Evolutionary conservation across 2,329 filamentous ascomycete genomes (phyloP).

Genomic region (Stagonosporopsis cucurbitacearum): DNA sequence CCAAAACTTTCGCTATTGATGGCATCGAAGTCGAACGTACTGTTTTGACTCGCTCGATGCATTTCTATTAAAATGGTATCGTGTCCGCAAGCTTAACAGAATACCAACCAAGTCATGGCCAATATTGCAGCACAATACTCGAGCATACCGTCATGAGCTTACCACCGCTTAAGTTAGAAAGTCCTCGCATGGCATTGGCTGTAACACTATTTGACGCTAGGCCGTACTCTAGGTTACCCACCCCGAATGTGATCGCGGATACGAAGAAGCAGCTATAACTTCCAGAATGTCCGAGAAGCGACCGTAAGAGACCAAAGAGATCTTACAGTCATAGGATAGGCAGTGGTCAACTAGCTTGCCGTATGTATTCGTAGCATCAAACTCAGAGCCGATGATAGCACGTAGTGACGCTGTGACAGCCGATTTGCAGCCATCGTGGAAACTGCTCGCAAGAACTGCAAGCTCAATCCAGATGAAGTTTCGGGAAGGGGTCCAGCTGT

Average conservation of each 20-base stretch:
- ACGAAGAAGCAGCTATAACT: not conserved
- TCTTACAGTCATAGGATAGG: conserved; percentile 62
- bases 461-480: not conserved
- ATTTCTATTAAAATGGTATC: not conserved
- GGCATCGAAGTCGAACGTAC: not conserved
- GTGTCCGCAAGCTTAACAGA: not conserved
- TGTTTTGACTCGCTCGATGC: not conserved
- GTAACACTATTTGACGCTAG: not conserved
- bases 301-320: conserved; percentile 55
- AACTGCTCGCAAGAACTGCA: not conserved
- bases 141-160: not conserved
- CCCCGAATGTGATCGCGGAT: not conserved
- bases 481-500: not conserved
- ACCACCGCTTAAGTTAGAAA: not conserved
- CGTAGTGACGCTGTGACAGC: conserved; percentile 56
- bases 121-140: not conserved
- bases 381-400: conserved; percentile 51
- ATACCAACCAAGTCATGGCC: not conserved
- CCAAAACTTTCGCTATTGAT: not conserved
- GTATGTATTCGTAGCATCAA: conserved; percentile 56
- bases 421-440: conserved; percentile 62
- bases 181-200: not conserved
- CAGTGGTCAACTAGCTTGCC: conserved; percentile 59
- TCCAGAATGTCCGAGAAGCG: not conserved
- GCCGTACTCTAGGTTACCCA: not conserved